phyloP scores from a whole-genome alignment of 2,329 filamentous ascomycete species.

The Scleromitrula shiraiana region DNA sequence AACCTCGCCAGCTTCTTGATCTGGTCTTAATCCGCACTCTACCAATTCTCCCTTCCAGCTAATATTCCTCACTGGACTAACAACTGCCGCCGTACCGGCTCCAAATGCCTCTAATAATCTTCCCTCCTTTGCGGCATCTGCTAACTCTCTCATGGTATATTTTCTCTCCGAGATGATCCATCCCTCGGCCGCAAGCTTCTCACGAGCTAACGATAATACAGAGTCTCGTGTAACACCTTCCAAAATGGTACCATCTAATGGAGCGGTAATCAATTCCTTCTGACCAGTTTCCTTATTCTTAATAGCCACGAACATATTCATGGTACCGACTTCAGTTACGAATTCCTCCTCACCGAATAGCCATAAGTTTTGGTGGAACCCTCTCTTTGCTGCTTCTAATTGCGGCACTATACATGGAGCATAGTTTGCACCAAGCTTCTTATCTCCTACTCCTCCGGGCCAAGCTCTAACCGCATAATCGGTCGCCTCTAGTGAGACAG shows the following conservation, averaged over 20 bases:
- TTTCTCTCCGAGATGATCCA: constrained; percentile 87
- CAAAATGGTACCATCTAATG: constrained; percentile 91
- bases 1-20: constrained; percentile 81
- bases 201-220: constrained; percentile 75
- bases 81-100: constrained; percentile 86
- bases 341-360: constrained; percentile 93
- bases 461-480: constrained; percentile 95
- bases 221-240: constrained; percentile 93
- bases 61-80: constrained; percentile 82
- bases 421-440: constrained; percentile 98
- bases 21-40: constrained; percentile 71
- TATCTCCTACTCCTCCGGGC: constrained; percentile 95
- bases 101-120: constrained; percentile 90
- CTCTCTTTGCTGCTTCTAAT: constrained; percentile 79
- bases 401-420: constrained; percentile 98
- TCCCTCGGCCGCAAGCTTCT: constrained; percentile 74
- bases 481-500: constrained; percentile 88
- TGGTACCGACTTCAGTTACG: constrained; percentile 94
- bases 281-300: constrained; percentile 80
- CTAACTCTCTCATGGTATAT: constrained; percentile 81
- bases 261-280: constrained; percentile 90
- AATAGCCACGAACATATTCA: constrained; percentile 93
- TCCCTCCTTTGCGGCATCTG: constrained; percentile 74
- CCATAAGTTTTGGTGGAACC: constrained; percentile 98
- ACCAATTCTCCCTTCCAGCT: constrained; percentile 78